Base-by-base conservation (phyloP, 495 filamentous ascomycete genomes). In the Lasiosphaeria ovina region DNA sequence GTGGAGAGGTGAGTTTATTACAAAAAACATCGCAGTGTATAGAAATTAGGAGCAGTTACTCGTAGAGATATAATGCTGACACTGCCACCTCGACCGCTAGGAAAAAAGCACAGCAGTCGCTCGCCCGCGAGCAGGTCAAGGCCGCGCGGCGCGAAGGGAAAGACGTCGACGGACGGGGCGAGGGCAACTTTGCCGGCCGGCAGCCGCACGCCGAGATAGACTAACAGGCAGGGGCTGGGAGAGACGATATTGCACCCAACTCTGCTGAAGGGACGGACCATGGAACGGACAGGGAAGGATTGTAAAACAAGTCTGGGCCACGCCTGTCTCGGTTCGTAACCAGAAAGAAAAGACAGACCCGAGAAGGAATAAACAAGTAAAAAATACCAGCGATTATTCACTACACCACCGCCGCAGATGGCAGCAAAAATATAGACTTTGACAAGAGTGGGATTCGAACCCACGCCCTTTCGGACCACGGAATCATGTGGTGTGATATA, bases 1-100 rank as follows among this genome's bases (percentile, higher is more conserved):
- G 50, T 78, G 38, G 74, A 76, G 54, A 69, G 74, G 75, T 77
- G 57, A 44, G 74, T n/a, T 36, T 34, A 32, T 33, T 34, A 32
- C 31, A 3, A 35, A 35, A 34, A 6, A 35, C 53, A 34, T 16
- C 36, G 45, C 49, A 16, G 54, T 11, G 17, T 11, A n/a, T 53
- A n/a, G 16, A 34, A 9, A 34, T 36, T 5, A 24, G 12, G 24
- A 2, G 24, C 24, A 2, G 24, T 24, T 24, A 24, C 24, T 2
- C 24, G 24, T 0, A 24, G 24, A 24, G 24, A 24, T 24, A 42
- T 42, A 42, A 42, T 42, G 38, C 44, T 47, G 12, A 47, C 44
- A 47, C 11, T 14, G 6, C 12, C 44, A 47, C 44, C 12, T 12
- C 38, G 12, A 42, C 7, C 35, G 52, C 35, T 24, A 73, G 70